phyloP scores from a whole-genome alignment of 108 stramenopile species.

The Cylindrotheca closterium region DNA sequence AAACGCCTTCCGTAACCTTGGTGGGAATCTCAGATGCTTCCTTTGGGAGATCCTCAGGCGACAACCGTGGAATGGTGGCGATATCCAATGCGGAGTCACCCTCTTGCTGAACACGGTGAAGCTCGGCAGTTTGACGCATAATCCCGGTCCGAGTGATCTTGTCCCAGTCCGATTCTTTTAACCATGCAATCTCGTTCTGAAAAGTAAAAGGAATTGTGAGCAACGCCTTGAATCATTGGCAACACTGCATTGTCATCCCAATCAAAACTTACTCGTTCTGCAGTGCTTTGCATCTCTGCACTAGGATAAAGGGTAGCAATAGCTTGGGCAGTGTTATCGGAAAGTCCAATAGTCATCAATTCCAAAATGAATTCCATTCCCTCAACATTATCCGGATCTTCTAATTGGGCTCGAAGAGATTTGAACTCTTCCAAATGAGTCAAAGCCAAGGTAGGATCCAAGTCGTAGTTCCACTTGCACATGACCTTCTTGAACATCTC shows the following conservation, averaged over 20 bases:
- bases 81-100: conserved; percentile 77
- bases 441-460: conserved; percentile 58
- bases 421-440: conserved; percentile 69
- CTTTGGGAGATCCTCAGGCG: conserved; percentile 50
- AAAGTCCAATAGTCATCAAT: conserved; percentile 57
- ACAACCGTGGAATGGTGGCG: conserved; percentile 73
- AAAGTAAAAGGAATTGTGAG: background rate
- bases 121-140: conserved; percentile 53
- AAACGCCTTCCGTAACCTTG: conserved; percentile 41
- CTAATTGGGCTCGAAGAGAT: conserved; percentile 73
- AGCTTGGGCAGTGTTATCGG: conserved; percentile 49
- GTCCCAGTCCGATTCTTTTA: conserved; percentile 33
- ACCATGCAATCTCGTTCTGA: conserved; percentile 37
- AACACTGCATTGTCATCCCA: background rate
- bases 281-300: conserved; percentile 45
- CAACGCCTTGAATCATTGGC: background rate
- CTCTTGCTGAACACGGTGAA: conserved; percentile 66
- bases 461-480: conserved; percentile 86
- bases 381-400: conserved; percentile 9
- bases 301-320: conserved; percentile 52
- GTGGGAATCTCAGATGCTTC: conserved; percentile 63
- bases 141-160: conserved; percentile 48
- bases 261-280: conserved; percentile 30
- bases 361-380: conserved; percentile 66
- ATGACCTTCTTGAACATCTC: conserved; percentile 78